Percentiles rank a stretch among this genome's conserved stretches.
These are phyloP conservation scores for Eucalyptus marginata DNA, from an alignment of 345 rosid genomes.

Conservation along the genomic window DNA sequence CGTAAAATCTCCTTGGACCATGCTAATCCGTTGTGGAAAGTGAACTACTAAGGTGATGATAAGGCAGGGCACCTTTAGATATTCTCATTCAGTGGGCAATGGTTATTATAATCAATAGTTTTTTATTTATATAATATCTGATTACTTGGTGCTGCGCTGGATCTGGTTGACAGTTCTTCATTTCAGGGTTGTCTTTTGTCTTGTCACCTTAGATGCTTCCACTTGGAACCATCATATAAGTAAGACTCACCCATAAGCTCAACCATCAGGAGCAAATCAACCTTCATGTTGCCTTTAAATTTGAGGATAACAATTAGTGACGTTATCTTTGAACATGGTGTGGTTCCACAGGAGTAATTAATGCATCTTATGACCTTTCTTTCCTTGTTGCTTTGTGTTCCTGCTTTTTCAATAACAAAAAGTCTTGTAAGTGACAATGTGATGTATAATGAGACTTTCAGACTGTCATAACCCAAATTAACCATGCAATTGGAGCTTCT, in stretches of 20 bases:
- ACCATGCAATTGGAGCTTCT: constrained; percentile 78
- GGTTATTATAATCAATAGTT: not conserved
- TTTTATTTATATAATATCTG: not conserved
- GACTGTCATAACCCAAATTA: constrained; percentile 65
- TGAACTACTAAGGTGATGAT: not conserved
- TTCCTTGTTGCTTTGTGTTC: not conserved
- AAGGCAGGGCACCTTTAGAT: not conserved
- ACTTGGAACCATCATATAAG: not conserved
- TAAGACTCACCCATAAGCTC: not conserved
- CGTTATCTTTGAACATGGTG: not conserved
- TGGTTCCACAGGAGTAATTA: not conserved
- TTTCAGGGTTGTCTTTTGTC: not conserved
- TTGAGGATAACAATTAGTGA: not conserved
- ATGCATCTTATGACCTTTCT: not conserved
- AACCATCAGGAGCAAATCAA: not conserved
- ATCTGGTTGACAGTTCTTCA: not conserved
- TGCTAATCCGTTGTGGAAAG: not conserved
- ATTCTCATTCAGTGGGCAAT: not conserved
- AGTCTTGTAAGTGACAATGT: not conserved
- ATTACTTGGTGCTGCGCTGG: not conserved
- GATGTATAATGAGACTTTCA: not conserved
- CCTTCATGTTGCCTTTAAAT: not conserved
- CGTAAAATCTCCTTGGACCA: not conserved
- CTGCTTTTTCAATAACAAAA: not conserved
- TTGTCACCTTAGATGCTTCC: not conserved